Percentiles rank a stretch among this genome's conserved stretches.
Evolutionary conservation across 768 basidiomycete species (phyloP).

Genomic region (Naematelia encephala): DNA sequence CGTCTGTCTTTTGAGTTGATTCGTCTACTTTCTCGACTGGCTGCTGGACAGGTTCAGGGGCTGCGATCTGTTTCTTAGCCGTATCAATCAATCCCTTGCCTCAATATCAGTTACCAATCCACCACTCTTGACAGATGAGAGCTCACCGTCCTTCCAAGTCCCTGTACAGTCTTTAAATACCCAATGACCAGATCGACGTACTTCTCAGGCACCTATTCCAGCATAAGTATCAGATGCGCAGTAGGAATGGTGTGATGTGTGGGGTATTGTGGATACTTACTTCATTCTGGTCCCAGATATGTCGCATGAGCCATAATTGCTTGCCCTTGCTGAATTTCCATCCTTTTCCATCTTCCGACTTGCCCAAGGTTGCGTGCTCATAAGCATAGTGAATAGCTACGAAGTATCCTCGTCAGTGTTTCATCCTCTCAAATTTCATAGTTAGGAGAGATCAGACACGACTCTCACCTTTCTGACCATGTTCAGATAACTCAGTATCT

Average conservation of each 20-base stretch:
- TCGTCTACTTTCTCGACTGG: neutral
- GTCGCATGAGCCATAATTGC: conserved; percentile 36
- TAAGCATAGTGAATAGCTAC: conserved; percentile 9
- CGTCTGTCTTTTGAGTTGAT: neutral
- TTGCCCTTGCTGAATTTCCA: conserved; percentile 47
- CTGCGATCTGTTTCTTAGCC: neutral
- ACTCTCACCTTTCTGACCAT: neutral
- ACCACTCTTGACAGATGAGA: neutral
- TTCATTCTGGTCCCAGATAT: conserved; percentile 25
- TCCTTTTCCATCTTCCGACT: conserved; percentile 7
- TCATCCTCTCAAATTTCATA: neutral
- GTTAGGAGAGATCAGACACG: neutral
- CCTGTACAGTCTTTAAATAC: conserved; percentile 37
- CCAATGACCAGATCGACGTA: conserved; percentile 32
- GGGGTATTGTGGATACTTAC: no score
- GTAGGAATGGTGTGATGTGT: no score
- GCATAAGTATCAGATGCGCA: no score
- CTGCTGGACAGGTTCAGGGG: neutral
- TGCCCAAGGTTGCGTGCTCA: neutral
- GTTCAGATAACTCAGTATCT: neutral
- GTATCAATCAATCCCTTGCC: neutral
- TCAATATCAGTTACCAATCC: neutral
- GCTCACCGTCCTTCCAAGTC: conserved; percentile 26
- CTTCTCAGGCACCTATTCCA: conserved; percentile 30
- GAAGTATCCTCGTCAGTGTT: neutral